These are phyloP conservation scores for Aegilops speltoides DNA, from an alignment of 176 grass and related monocot species.

Conservation along the genomic window DNA sequence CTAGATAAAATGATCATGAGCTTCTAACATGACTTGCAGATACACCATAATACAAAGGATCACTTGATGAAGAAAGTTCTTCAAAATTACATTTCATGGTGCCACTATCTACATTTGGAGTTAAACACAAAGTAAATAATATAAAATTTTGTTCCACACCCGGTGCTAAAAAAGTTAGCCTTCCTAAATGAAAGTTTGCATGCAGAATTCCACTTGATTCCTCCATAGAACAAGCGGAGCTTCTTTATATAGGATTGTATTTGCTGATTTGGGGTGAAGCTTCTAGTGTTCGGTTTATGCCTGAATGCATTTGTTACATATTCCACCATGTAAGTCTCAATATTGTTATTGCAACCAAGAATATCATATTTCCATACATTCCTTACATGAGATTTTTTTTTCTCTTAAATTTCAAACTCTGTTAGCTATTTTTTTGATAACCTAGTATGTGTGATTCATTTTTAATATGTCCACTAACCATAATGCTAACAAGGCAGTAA, in stretches of 20 bases:
- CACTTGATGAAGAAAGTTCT: conserved; percentile 55
- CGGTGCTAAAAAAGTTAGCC: not conserved
- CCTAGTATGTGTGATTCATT: no score
- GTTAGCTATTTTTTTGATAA: no score
- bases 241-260: conserved; percentile 33
- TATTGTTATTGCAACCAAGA: not conserved
- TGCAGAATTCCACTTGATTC: conserved; percentile 24
- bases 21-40: no score
- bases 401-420: no score
- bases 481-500: no score
- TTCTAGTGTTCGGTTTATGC: conserved; percentile 92
- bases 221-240: conserved; percentile 48
- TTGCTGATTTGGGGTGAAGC: conserved; percentile 96
- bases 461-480: no score
- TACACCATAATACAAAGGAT: not conserved
- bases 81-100: conserved; percentile 78
- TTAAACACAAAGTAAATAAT: conserved; percentile 44
- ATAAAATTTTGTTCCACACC: not conserved
- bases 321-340: conserved; percentile 75
- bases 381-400: no score
- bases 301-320: conserved; percentile 91
- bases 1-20: no score
- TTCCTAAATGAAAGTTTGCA: not conserved
- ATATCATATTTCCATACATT: no score
- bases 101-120: conserved; percentile 59